phyloP scores from a whole-genome alignment of 2,329 filamentous ascomycete genomes.

The Anisogramma anomala region DNA sequence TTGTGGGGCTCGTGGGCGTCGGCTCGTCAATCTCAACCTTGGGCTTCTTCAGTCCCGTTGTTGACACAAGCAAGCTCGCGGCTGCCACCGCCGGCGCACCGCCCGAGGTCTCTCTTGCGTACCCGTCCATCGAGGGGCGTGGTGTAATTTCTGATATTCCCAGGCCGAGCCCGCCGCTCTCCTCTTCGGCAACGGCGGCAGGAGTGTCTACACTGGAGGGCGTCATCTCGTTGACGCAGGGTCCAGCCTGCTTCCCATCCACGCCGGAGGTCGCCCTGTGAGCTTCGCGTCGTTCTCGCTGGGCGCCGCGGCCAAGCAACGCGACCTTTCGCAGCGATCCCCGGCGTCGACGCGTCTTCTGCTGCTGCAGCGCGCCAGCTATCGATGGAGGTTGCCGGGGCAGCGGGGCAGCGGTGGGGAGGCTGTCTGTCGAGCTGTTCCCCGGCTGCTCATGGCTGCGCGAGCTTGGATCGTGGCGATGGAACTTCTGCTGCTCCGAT shows the following conservation, averaged over 20 bases:
- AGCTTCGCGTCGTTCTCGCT: constrained; percentile 45
- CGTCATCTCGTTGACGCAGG: constrained; percentile 11
- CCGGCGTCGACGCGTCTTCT: constrained; percentile 57
- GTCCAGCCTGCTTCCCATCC: constrained; percentile 26
- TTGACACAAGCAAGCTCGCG: constrained; percentile 8
- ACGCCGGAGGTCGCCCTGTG: constrained; percentile 29
- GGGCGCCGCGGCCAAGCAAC: constrained; percentile 62
- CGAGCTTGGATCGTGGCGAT: constrained; percentile 15
- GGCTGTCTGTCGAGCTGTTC: constrained; percentile 1
- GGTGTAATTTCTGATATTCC: constrained; percentile 36
- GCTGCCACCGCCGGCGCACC: constrained; percentile 15
- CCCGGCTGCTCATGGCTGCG: constrained; percentile 3
- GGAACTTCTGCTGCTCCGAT: constrained; percentile 19
- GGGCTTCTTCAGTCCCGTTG: constrained; percentile 6
- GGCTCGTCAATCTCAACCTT: constrained; percentile 14
- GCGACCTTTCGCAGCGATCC: constrained; percentile 83
- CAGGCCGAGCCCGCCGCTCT: constrained; percentile 30
- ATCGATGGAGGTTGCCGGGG: constrained; percentile 22
- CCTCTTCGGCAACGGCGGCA: neutral
- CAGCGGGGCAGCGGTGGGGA: constrained; percentile 18
- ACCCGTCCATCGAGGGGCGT: constrained; percentile 35
- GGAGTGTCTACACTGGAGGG: constrained; percentile 4
- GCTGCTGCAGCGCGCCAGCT: constrained; percentile 32
- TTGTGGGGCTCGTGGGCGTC: constrained; percentile 38
- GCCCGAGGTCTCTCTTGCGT: constrained; percentile 25